These are phyloP conservation scores for Hemileccinum rubropunctum DNA, from an alignment of 768 basidiomycete genomes.

Conservation along the genomic window DNA sequence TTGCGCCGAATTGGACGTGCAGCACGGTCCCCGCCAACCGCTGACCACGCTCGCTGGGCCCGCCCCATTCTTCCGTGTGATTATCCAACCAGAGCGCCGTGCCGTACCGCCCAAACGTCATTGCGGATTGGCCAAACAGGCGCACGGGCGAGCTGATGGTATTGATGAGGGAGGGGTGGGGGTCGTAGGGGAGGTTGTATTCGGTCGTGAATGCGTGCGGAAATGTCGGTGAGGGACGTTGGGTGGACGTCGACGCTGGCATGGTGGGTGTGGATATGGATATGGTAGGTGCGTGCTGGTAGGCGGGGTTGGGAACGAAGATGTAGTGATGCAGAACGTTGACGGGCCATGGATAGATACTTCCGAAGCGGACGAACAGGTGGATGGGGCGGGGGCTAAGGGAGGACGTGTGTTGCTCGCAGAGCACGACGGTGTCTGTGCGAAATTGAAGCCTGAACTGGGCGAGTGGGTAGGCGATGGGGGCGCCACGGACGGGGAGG, in stretches of 20 bases:
- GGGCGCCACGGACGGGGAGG: conserved; percentile 11
- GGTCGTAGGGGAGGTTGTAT: conserved; percentile 46
- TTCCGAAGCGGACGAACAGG: conserved; percentile 58
- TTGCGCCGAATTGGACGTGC: not conserved
- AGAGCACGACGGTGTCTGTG: conserved; percentile 50
- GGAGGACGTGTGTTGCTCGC: conserved; percentile 22
- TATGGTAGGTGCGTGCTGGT: conserved; percentile 13
- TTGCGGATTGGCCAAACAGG: conserved; percentile 51
- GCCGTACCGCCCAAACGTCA: conserved; percentile 55
- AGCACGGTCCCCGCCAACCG: conserved; percentile 48
- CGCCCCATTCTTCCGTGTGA: conserved; percentile 48
- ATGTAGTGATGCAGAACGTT: conserved; percentile 66
- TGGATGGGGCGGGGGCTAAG: conserved; percentile 36
- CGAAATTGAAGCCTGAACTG: conserved; percentile 52
- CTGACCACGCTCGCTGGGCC: conserved; percentile 50
- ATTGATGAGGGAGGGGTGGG: conserved; percentile 33
- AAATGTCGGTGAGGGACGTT: not conserved
- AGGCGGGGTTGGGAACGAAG: conserved; percentile 44
- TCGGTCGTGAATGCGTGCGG: conserved; percentile 12
- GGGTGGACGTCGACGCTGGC: too few relatives aligned
- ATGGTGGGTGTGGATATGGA: too few relatives aligned
- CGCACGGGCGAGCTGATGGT: conserved; percentile 55
- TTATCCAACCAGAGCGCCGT: conserved; percentile 68
- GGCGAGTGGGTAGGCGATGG: conserved; percentile 42
- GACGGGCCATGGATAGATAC: conserved; percentile 63